Evolutionary conservation across 148 eudicot species (phyloP), one percentile per base, ranked within the genome.

Genomic region (Chenopodium berlandieri): DNA sequence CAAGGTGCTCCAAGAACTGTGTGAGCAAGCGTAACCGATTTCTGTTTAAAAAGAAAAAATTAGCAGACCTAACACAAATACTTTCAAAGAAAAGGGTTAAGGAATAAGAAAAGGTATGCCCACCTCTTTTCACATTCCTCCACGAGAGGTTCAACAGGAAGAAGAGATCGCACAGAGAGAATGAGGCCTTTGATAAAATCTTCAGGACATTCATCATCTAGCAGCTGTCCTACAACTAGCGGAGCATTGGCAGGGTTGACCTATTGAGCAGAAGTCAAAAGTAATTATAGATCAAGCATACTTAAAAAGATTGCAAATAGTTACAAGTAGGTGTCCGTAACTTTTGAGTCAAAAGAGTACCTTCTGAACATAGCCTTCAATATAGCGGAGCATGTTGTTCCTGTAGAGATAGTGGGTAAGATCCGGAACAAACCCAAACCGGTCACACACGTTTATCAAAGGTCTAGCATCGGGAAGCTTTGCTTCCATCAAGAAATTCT

Each of bases 401-500:
- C 88, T 82, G 86, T 95, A 95, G 4, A 95, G 90, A 87, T 95
- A 95, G 83, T 95, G 98, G 72, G 98, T 95, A 73, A 95, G 88
- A 87, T 95, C 98, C 44, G 98, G 98, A 54, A 95, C 98, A 85
- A 95, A 95, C 58, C 97, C 97, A 86, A 91, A 92, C 48, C 98
- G 97, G 77, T 95, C 98, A 75, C 98, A 95, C 5, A 93, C 98
- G 87, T 95, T 95, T 62, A 95, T 95, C 77, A 95, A 90, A 76
- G 98, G 98, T 22, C 98, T 85, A 60, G 98, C 98, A 90, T 95
- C 98, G 19, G 98, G 98, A 84, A 95, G 98, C 83, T 95, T 95
- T 47, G 97, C 98, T 80, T 95, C 98, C 98, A 95, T 95, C 75
- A 95, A 86, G 80, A 95, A 95, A 88, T 95, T 95, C 84, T 95